phyloP scores from a whole-genome alignment of 495 filamentous ascomycete genomes.

The Jackrogersella multiformis region DNA sequence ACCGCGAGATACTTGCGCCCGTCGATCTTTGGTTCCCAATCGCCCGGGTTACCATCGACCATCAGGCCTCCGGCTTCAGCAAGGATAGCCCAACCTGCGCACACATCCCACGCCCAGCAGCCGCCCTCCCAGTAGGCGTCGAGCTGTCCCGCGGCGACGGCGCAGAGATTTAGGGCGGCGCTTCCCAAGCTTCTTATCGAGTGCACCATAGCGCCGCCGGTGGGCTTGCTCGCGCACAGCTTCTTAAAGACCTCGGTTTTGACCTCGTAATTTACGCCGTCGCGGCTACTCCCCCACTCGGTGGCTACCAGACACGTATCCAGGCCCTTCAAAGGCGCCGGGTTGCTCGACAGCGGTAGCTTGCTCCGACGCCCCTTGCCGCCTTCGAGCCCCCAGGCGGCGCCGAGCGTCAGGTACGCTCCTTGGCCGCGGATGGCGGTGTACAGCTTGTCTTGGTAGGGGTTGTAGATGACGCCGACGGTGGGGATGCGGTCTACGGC shows the following conservation, averaged over 20 bases:
- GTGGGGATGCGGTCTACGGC: slow-evolving; percentile 67
- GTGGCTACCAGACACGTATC: slow-evolving; percentile 70
- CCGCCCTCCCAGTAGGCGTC: slow-evolving; percentile 95
- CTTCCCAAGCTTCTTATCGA: slow-evolving; percentile 76
- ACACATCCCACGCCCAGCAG: slow-evolving; percentile 95
- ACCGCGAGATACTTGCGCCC: slow-evolving; percentile 82
- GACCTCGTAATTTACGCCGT: slow-evolving; percentile 77
- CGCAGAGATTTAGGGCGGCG: slow-evolving; percentile 85
- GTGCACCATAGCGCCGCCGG: slow-evolving; percentile 86
- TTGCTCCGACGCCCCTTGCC: slow-evolving; percentile 42
- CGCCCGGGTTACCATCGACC: slow-evolving; percentile 78
- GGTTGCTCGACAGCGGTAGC: slow-evolving; percentile 67
- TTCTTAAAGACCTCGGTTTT: slow-evolving; percentile 75
- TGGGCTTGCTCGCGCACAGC: slow-evolving; percentile 68
- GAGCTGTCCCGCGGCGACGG: slow-evolving; percentile 78
- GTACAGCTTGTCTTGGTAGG: slow-evolving; percentile 73
- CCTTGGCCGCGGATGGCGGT: slow-evolving; percentile 75
- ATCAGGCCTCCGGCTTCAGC: slow-evolving; percentile 85
- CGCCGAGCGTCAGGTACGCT: slow-evolving; percentile 63
- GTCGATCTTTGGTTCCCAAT: slow-evolving; percentile 79
- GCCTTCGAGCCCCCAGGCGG: slow-evolving; percentile 42
- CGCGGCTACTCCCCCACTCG: slow-evolving; percentile 82
- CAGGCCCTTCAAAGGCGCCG: slow-evolving; percentile 64
- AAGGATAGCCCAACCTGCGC: slow-evolving; percentile 89
- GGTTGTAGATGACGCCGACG: slow-evolving; percentile 88